A percentile compares a stretch with the other conserved stretches of the same genome.
phyloP scores from a whole-genome alignment of 305 asterid genomes.

The Ilex paraguariensis region DNA sequence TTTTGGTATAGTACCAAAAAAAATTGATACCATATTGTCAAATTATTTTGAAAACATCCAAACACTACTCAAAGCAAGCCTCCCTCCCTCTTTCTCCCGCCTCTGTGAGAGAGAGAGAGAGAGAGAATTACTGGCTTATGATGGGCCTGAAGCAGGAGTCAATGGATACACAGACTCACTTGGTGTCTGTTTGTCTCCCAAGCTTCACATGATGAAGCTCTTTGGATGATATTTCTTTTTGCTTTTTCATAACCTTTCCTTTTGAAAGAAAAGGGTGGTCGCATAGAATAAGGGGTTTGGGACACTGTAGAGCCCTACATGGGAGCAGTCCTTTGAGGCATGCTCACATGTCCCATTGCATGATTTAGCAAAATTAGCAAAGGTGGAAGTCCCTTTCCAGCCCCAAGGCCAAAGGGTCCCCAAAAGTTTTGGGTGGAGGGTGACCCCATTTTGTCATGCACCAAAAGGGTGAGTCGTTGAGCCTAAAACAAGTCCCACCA shows the following conservation, averaged over 20 bases:
- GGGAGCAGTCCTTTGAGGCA: constrained; percentile 38
- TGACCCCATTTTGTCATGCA: constrained; percentile 39
- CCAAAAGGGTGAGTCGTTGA: constrained; percentile 32
- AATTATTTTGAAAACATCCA: constrained; percentile 31
- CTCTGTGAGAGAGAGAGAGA: not conserved
- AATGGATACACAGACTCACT: constrained; percentile 16
- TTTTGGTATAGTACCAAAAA: too few species aligned
- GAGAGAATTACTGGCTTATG: constrained; percentile 7
- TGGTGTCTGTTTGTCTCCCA: constrained; percentile 29
- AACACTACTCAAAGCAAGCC: not conserved
- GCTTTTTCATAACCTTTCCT: not conserved
- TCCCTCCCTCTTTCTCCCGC: too few species aligned
- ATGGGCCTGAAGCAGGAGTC: not conserved
- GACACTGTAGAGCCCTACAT: constrained; percentile 4
- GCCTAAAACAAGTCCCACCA: constrained; percentile 35
- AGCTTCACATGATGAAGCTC: constrained; percentile 11
- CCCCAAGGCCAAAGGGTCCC: constrained; percentile 19
- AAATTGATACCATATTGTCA: too few species aligned
- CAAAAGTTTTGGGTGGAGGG: constrained; percentile 17
- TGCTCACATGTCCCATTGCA: constrained; percentile 42
- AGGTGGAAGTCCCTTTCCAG: constrained; percentile 29
- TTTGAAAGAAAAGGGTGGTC: not conserved
- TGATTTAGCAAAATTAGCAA: constrained; percentile 38
- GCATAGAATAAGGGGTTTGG: not conserved
- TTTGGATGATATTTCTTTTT: not conserved